Evolutionary conservation across 2,329 filamentous ascomycete species (phyloP), one percentile per base, ranked within the genome.

Genomic region (Sphaerostilbella broomeana): DNA sequence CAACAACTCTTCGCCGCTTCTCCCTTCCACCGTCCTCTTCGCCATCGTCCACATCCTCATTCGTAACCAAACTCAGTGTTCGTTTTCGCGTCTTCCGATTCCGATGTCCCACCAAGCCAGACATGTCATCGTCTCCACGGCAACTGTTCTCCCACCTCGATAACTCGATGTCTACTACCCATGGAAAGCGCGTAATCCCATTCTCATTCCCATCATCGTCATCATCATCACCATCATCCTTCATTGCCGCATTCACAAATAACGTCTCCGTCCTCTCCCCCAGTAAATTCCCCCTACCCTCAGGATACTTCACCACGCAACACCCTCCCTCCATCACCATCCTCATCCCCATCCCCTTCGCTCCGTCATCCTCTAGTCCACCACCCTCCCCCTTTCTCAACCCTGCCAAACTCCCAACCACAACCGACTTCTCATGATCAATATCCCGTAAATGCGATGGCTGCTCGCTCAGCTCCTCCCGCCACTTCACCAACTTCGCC

Each of bases 401-500:
- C 20, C 11, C 25, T 26, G 24, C 40, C 7, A 69, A 49, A 2
- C 38, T 64, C 16, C 62, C 59, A 0, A 75, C 43, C 0, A 64
- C 29, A 0, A 38, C 8, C 0, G 69, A 72, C 3, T 48, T 49
- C 0, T 56, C 61, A 33, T 75, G 65, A 35, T 76, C 65, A 15
- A 75, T 69, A 31, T 67, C 65, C 0, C 59, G 67, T 16, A 73
- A 63, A 49, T 74, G 65, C 0, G 65, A 66, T 4, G 65, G 63
- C 0, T 20, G 36, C 1, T 57, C 48, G 1, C 42, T 47, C 3
- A 52, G 44, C 6, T 15, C 21, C 0, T 36, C 22, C 2, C 64
- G 52, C 75, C 74, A 79, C 3, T 59, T 58, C 0, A 75, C 63
- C 2, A 70, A 16, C 40, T 65, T 70, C 0, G 66, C 58, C 6